Base-by-base conservation (phyloP, 352 stramenopile species). In the Globisporangium spinosum region DNA sequence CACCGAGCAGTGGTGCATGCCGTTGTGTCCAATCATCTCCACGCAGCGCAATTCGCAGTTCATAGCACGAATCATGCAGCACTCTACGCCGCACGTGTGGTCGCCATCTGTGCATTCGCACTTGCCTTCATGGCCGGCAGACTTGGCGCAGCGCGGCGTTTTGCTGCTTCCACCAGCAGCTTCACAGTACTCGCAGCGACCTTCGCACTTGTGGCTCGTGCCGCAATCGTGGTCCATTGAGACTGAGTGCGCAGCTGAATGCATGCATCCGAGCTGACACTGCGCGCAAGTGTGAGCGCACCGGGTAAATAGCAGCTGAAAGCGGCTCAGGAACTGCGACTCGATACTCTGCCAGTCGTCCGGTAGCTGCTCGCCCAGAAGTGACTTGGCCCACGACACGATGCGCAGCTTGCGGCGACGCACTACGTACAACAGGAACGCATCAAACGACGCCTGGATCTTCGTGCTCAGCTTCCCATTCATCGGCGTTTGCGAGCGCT, bases 251-350 rank as follows among this genome's bases (percentile, higher is more conserved):
- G 72, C 49, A 6, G 77, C 77, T 25, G 75, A 69, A 43, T 90
- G 79, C 80, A 93, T 83, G 25, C 87, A 94, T 0, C 87, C 82
- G 20, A 93, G 68, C 10, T 77, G 76, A 20, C 82, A 93, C 0
- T 76, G 32, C 2, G 68, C 69, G 54, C 87, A 94, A 5, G 75
- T 69, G 58, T 81, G 78, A 34, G 87, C 72, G 55, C 87, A 94
- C 1, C 87, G 87, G 1, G 70, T 75, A 7, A 90, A 71, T 10
- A 91, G 61, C 27, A 80, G 72, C 54, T 89, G 72, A 51, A 91
- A 79, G 9, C 70, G 65, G 0, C 70, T 75, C 0, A 89, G 25
- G 2, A 72, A 77, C 56, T 89, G 80, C 17, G 82, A 75, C 62
- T 92, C 80, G 0, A 82, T 25, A 2, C 58, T 59, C 8, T 74